Evolutionary conservation across 1,284 basidiomycete species (phyloP), one percentile per base, ranked within the genome.

Genomic region (Earliella scabrosa): DNA sequence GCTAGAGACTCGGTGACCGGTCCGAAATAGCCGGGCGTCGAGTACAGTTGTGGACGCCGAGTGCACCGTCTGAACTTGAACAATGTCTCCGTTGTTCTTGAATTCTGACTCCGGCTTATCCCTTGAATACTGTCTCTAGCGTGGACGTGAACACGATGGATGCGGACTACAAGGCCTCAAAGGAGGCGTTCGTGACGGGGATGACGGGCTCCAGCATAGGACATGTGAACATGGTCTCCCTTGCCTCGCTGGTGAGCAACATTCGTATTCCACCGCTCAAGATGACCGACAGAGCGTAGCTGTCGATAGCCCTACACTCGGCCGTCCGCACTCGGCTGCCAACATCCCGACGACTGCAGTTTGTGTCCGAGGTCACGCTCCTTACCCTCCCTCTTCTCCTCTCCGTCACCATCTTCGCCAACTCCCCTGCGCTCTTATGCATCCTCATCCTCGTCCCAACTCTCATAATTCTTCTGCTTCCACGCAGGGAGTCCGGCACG

Each of bases 131-230:
- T n/a, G n/a, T n/a, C n/a, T n/a, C n/a, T n/a, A n/a, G n/a, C n/a
- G n/a, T n/a, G n/a, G n/a, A n/a, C n/a, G n/a, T n/a, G n/a, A 16
- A 39, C 49, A 34, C 47, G 41, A 59, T 59, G 55, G 32, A 44
- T 48, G 41, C 49, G 44, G 73, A 77, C 64, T 97, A 97, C 81
- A 96, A 95, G 74, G 63, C 79, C 16, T 85, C 82, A 23, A 98
- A 98, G 73, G 92, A 96, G 76, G 87, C 85, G 0, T 98, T 95
- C 68, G 91, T 96, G 44, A 88, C 93, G 16, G 86, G 88, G 41
- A 85, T 84, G 72, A 83, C 82, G 2, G 96, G 96, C 2, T 91
- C 91, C 0, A 86, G 86, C 4, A 78, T 97, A 10, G 74, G 73
- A 2, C 86, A 90, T 66, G 79, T 97, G 67, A 95, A 95, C 69